Conservation (phyloP, 176 grass and related monocot genomes). For the Olyra latifolia region DNA sequence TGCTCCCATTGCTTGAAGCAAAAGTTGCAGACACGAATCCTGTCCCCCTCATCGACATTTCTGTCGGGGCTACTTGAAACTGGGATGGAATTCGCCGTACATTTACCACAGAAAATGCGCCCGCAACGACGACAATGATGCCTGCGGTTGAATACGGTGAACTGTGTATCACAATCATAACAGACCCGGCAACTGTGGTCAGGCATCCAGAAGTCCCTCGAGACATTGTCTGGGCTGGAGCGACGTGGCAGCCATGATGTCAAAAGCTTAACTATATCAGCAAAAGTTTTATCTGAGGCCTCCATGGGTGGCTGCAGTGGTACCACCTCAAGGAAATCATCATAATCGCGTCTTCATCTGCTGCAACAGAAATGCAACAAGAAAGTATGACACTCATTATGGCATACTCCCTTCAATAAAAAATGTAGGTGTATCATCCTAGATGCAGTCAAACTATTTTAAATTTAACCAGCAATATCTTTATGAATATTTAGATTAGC, state of each 20-base stretch:
- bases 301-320: constrained; percentile 47
- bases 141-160: constrained; percentile 86
- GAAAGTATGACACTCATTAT: not conserved
- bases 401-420: too few species aligned
- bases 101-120: constrained; percentile 89
- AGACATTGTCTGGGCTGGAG: constrained; percentile 75
- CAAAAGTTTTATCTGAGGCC: constrained; percentile 52
- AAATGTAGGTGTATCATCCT: not conserved
- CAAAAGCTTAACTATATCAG: constrained; percentile 64
- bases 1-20: constrained; percentile 89
- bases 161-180: constrained; percentile 78
- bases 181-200: constrained; percentile 88
- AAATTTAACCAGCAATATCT: not conserved
- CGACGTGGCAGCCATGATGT: constrained; percentile 70
- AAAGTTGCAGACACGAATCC: constrained; percentile 78
- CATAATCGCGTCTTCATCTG: constrained; percentile 52
- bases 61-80: constrained; percentile 38
- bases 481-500: not conserved
- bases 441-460: constrained; percentile 5
- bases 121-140: constrained; percentile 97
- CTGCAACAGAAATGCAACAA: constrained; percentile 27
- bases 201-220: constrained; percentile 94
- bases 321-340: constrained; percentile 39
- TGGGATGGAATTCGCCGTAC: constrained; percentile 74
- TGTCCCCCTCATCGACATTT: constrained; percentile 57